Base-by-base conservation (phyloP, 2,329 filamentous ascomycete species). In the Verticillium nonalfalfae region DNA sequence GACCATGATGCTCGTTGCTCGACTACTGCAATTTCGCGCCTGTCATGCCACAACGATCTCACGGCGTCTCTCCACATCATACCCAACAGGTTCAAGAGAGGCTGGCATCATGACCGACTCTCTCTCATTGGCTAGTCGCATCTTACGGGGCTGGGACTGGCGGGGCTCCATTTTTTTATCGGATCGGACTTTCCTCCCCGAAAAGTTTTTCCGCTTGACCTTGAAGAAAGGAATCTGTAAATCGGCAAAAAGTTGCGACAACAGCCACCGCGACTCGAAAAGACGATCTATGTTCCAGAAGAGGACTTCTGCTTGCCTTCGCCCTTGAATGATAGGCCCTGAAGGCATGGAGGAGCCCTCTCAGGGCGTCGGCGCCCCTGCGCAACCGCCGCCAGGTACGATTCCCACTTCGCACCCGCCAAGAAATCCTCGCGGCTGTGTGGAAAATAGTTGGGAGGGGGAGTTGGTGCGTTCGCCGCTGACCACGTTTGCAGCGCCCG, bases 171-270 rank as follows among this genome's bases (percentile, higher is more conserved):
- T 52, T 52, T 52, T 38, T 58, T 26, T 58, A 39, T 58, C 57
- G 57, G 57, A 63, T 65, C 69, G 67, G 64, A 65, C 58, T 66
- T 66, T 66, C 73, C 76, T 69, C 75, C 26, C 68, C 75, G 74
- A 75, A 76, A 77, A 75, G 76, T 72, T 76, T 76, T 76, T 74
- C 71, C 72, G 66, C 64, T 68, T 68, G 69, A 68, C 65, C 67
- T 67, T 64, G 67, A 66, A 60, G 59, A 61, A 54, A 60, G 59
- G 45, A n/a, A 40, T 31, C 36, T 34, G 26, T 21, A 21, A 55
- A 14, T 35, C 21, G 11, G 26, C 35, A 31, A 50, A 38, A 59
- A 40, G 35, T 36, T 56, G 59, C 52, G 59, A 39, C 52, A 60
- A 31, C 50, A 15, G 34, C 50, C 35, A 56, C 59, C 36, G 33